Percentiles rank a stretch among this genome's conserved stretches.
These are phyloP conservation scores for Aureobasidium melanogenum DNA, from an alignment of 2,329 filamentous ascomycete species.

Conservation along the genomic window DNA sequence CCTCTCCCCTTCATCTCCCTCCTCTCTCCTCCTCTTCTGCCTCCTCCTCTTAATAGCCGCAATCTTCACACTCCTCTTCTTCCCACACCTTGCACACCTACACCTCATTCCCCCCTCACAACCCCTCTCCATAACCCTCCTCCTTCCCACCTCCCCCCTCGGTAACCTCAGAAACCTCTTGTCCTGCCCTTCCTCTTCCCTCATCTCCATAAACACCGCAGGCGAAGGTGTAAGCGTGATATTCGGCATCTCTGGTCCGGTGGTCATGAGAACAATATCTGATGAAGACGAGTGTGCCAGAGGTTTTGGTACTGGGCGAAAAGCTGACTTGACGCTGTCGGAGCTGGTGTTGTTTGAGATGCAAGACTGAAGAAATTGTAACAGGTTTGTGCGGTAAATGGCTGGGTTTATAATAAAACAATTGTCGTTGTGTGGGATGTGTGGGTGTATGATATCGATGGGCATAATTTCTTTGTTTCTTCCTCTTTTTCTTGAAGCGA, in stretches of 20 bases:
- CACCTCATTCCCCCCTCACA: not conserved
- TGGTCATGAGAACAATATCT: not conserved
- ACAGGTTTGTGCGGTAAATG: not conserved
- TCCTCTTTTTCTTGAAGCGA: no score
- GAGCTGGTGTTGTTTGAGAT: not conserved
- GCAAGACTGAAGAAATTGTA: not conserved
- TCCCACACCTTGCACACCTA: not conserved
- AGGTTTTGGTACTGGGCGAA: not conserved
- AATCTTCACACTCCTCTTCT: not conserved
- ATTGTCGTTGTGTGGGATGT: not conserved
- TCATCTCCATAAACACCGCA: not conserved
- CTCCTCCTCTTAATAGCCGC: slow-evolving; percentile 1
- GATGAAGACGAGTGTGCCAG: not conserved
- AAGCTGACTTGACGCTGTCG: not conserved
- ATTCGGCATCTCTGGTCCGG: not conserved
- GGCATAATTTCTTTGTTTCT: not conserved
- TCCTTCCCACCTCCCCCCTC: not conserved
- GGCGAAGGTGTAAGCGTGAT: not conserved
- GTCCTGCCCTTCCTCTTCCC: not conserved
- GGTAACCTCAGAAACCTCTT: not conserved
- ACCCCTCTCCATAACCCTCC: not conserved
- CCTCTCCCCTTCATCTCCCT: not conserved
- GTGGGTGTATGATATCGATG: not conserved
- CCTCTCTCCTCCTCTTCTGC: not conserved
- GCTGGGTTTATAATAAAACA: not conserved